Percentiles rank a stretch among this genome's conserved stretches.
These are phyloP conservation scores for Phytophthora constricta DNA, from an alignment of 352 stramenopile genomes.

Conservation along the genomic window DNA sequence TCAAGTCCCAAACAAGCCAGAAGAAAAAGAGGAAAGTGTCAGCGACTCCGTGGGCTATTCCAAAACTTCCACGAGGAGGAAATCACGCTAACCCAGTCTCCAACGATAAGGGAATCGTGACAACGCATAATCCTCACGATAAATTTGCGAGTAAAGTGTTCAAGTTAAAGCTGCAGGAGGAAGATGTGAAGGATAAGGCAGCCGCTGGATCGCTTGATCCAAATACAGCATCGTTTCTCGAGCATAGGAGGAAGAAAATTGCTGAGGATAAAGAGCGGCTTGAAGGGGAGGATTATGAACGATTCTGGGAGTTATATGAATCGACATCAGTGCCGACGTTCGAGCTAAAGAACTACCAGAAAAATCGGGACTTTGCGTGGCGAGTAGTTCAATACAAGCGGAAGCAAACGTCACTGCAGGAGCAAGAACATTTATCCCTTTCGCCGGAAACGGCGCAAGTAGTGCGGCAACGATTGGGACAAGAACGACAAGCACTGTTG, in stretches of 20 bases:
- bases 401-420: conserved; percentile 12
- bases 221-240: conserved; percentile 1
- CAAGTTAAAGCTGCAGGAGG: conserved; percentile 33
- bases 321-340: background rate
- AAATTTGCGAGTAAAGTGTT: conserved; percentile 26
- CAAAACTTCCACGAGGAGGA: conserved; percentile 4
- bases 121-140: background rate
- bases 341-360: conserved; percentile 22
- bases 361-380: conserved; percentile 15
- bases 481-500: conserved; percentile 16
- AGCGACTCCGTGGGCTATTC: background rate
- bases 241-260: conserved; percentile 7
- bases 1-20: no score
- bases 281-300: conserved; percentile 19
- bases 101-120: background rate
- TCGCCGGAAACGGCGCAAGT: conserved; percentile 5
- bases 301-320: conserved; percentile 22
- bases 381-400: conserved; percentile 26
- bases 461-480: conserved; percentile 8
- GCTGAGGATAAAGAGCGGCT: conserved; percentile 12
- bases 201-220: background rate
- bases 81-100: background rate
- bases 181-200: conserved; percentile 17
- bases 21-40: no score
- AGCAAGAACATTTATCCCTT: conserved; percentile 5